These are phyloP conservation scores for Starmerella tilneyi DNA, from an alignment of 805 yeast species.

Conservation along the genomic window DNA sequence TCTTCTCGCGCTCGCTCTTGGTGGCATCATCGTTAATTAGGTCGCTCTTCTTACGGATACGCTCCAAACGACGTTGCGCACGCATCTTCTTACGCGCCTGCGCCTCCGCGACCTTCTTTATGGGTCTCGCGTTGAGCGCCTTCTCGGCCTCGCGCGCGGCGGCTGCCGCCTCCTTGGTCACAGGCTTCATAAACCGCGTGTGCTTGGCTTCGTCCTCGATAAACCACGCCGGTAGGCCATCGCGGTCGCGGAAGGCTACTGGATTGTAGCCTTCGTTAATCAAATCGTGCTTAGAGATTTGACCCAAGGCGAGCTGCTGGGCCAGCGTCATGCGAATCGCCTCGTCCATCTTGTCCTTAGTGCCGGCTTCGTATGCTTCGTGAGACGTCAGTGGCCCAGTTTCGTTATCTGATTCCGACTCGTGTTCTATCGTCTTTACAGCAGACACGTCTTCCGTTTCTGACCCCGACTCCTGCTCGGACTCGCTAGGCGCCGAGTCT, in stretches of 20 bases:
- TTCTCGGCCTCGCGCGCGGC: slow-evolving; percentile 66
- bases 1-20: slow-evolving; percentile 86
- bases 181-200: slow-evolving; percentile 74
- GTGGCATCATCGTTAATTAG: slow-evolving; percentile 76
- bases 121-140: slow-evolving; percentile 91
- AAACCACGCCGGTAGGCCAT: slow-evolving; percentile 95
- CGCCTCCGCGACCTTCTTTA: slow-evolving; percentile 97
- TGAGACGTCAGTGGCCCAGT: slow-evolving; percentile 10
- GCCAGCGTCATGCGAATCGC: slow-evolving; percentile 74
- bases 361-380: slow-evolving; percentile 20
- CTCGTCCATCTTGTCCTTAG: slow-evolving; percentile 30
- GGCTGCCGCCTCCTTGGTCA: slow-evolving; percentile 84
- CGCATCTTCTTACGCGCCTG: slow-evolving; percentile 92
- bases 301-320: slow-evolving; percentile 86
- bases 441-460: slow-evolving; percentile 4
- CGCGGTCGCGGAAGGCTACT: slow-evolving; percentile 82
- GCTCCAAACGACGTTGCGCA: slow-evolving; percentile 76
- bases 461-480: slow-evolving; percentile 9
- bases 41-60: slow-evolving; percentile 86
- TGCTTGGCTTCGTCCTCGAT: slow-evolving; percentile 82
- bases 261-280: slow-evolving; percentile 89
- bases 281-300: slow-evolving; percentile 70
- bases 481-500: slow-evolving; percentile 20
- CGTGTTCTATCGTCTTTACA: slow-evolving; percentile 11
- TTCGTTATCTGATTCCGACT: slow-evolving; percentile 20